A percentile compares a stretch with the other conserved stretches of the same genome.
Conservation (phyloP, 306 rosid species). For the Glycine tomentella region DNA sequence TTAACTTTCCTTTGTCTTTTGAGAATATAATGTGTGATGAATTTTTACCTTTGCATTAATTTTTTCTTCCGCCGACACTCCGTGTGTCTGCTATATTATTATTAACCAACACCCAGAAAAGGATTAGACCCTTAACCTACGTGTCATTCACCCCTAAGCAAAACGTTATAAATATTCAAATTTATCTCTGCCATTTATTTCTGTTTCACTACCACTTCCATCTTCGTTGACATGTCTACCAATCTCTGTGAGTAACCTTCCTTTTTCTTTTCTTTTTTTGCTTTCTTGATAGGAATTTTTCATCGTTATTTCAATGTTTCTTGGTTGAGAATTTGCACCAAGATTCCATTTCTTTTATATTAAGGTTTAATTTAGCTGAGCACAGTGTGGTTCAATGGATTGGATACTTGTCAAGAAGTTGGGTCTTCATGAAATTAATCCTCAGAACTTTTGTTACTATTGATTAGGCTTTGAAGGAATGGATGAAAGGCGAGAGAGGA, state of each 20-base stretch:
- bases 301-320: not conserved
- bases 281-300: slow-evolving; percentile 8
- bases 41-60: too few relatives aligned
- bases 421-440: not conserved
- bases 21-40: not conserved
- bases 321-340: slow-evolving; percentile 9
- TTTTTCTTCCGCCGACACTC: slow-evolving; percentile 43
- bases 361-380: too few relatives aligned
- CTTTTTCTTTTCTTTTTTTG: too few relatives aligned
- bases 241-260: slow-evolving; percentile 61
- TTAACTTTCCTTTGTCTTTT: not conserved
- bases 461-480: slow-evolving; percentile 70
- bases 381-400: too few relatives aligned
- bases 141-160: not conserved
- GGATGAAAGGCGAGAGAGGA: slow-evolving; percentile 67
- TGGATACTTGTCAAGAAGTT: not conserved
- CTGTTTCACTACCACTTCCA: slow-evolving; percentile 14
- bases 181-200: not conserved
- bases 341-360: not conserved
- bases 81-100: slow-evolving; percentile 11
- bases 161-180: not conserved
- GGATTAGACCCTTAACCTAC: not conserved
- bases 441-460: slow-evolving; percentile 9
- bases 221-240: slow-evolving; percentile 62
- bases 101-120: not conserved